These are phyloP conservation scores for Boletus tylopilopsis DNA, from an alignment of 768 basidiomycete species.

Conservation along the genomic window DNA sequence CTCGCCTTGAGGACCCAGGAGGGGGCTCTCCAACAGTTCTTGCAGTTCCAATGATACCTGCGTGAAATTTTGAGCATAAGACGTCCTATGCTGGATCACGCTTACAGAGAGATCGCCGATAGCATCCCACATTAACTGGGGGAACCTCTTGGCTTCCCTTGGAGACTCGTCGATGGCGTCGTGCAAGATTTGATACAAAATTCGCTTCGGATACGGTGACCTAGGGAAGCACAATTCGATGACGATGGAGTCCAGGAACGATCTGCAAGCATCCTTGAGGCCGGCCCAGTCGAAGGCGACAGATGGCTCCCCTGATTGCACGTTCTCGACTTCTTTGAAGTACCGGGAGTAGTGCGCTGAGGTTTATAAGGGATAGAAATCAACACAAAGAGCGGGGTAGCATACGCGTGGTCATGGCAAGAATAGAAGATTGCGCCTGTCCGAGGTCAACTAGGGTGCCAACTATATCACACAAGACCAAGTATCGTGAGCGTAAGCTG, in stretches of 20 bases:
- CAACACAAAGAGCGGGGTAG: conserved; percentile 1
- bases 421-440: conserved; percentile 62
- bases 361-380: conserved; percentile 4
- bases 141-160: conserved; percentile 69
- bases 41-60: conserved; percentile 66
- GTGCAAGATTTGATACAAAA: conserved; percentile 63
- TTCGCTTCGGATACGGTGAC: conserved; percentile 60
- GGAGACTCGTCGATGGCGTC: conserved; percentile 75
- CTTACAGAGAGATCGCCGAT: conserved; percentile 77
- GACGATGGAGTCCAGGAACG: conserved; percentile 81
- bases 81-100: conserved; percentile 43
- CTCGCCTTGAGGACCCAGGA: conserved; percentile 54
- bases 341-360: conserved; percentile 70
- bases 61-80: background rate
- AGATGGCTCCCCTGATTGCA: conserved; percentile 44
- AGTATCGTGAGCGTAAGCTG: conserved; percentile 53
- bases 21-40: conserved; percentile 57
- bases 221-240: conserved; percentile 78
- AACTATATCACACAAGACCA: conserved; percentile 63
- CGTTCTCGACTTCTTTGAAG: conserved; percentile 49
- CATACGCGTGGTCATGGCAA: conserved; percentile 71
- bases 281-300: conserved; percentile 64
- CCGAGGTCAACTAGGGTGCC: conserved; percentile 53
- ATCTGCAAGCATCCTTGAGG: conserved; percentile 61
- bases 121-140: conserved; percentile 77